Base-by-base conservation (phyloP, 371 early-diverging fungal genomes). In the Mortierella sp. region DNA sequence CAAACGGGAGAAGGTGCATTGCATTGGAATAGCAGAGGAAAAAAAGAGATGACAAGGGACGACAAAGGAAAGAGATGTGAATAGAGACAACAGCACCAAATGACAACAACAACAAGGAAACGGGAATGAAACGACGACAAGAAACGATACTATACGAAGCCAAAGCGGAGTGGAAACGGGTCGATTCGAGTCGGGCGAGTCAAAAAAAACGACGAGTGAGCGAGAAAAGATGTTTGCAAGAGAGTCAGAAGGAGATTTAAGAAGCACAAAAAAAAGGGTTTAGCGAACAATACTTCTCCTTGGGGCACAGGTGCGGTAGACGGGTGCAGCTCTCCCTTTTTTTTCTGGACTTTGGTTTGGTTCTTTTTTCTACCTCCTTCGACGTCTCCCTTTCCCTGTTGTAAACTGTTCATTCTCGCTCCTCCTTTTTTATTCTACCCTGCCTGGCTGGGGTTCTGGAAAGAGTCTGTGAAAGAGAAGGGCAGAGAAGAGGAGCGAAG, bases 311-410 rank as follows among this genome's bases (percentile, higher is more conserved):
- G 40, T 8, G 37, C 48, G 43, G 69, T 37, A 37, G 61, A 31
- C 0, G 64, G 64, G 64, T 40, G 67, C 40, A 67, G 16, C 61
- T 40, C 67, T 61, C 69, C 44, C 44, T 69, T 43, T 69, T 70
- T 70, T 70, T 70, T 46, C 31, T 70, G 71, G 71, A 31, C 46
- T 46, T 69, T 69, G 40, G 69, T 69, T 44, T 46, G 71, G 48
- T 14, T 70, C 71, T 70, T 44, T 69, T 69, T 48, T 43, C 4
- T 2, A 3, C n/a, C 24, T n/a, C 71, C 46, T 31, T 40, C 26
- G n/a, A 46, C 71, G 13, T 44, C 46, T 4, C 46, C 19, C 44
- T 28, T 70, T 26, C 44, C 44, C 19, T 43, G 28, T 19, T 61
- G 61, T 16, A 61, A 31, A 34, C 14, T 61, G 28, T 34, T 61